These are phyloP conservation scores for Ganoderma multipileum DNA, from an alignment of 1,284 basidiomycete genomes.

Conservation along the genomic window DNA sequence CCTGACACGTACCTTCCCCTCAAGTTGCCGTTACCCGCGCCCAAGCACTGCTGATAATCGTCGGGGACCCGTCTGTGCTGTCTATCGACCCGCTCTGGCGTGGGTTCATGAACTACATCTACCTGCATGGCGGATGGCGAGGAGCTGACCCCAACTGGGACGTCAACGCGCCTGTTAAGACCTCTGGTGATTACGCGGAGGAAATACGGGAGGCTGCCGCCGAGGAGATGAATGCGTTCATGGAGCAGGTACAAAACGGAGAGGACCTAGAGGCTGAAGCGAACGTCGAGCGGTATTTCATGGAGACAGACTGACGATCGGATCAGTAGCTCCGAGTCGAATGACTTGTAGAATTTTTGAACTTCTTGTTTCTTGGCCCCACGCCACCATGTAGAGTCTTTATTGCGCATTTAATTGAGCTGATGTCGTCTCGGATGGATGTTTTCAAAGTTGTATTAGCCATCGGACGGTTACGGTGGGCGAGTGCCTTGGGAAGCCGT, in stretches of 20 bases:
- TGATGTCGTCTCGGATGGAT: background rate
- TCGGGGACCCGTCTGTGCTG: slow-evolving; percentile 61
- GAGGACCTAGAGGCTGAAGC: slow-evolving; percentile 38
- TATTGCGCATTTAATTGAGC: background rate
- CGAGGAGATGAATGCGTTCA: slow-evolving; percentile 59
- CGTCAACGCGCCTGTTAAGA: slow-evolving; percentile 39
- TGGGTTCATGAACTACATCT: slow-evolving; percentile 57
- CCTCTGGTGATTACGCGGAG: slow-evolving; percentile 40
- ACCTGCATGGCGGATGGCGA: slow-evolving; percentile 53
- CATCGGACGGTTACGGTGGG: too few relatives aligned
- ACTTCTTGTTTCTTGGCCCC: background rate
- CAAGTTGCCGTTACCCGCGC: slow-evolving; percentile 53
- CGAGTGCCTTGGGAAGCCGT: background rate
- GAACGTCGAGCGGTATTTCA: slow-evolving; percentile 27
- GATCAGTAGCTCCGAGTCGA: background rate
- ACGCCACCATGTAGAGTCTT: background rate
- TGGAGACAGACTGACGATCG: background rate
- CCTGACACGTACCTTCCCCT: background rate
- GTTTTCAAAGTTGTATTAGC: background rate
- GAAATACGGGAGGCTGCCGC: slow-evolving; percentile 41
- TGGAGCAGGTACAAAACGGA: slow-evolving; percentile 52
- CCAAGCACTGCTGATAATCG: slow-evolving; percentile 60
- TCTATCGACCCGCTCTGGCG: slow-evolving; percentile 60
- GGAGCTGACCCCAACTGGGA: slow-evolving; percentile 60
- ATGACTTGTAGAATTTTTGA: background rate